phyloP scores from a whole-genome alignment of 2,329 filamentous ascomycete species.

The Penicillium sp. region DNA sequence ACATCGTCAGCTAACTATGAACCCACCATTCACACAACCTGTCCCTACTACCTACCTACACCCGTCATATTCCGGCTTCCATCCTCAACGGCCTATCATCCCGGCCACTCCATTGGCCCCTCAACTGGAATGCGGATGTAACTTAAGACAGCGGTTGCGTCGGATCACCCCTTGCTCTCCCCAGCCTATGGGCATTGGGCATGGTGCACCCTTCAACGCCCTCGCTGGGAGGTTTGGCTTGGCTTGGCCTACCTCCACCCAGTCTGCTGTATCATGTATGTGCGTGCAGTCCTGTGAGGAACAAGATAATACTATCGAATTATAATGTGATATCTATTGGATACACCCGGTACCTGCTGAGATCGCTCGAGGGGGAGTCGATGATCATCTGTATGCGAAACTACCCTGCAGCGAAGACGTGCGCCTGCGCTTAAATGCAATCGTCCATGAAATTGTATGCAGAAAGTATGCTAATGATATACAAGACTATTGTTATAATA shows the following conservation, averaged over 20 bases:
- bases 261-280: too few relatives aligned
- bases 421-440: not conserved
- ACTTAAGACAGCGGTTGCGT: slow-evolving; percentile 24
- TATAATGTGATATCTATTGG: not conserved
- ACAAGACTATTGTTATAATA: not conserved
- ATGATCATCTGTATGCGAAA: not conserved
- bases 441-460: not conserved
- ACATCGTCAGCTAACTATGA: too few relatives aligned
- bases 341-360: not conserved
- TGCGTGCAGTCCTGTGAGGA: not conserved
- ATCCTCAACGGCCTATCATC: not conserved
- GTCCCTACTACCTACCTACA: not conserved
- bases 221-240: slow-evolving; percentile 8
- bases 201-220: not conserved
- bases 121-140: slow-evolving; percentile 24
- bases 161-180: slow-evolving; percentile 21
- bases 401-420: not conserved
- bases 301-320: not conserved
- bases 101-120: not conserved
- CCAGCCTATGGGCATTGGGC: slow-evolving; percentile 11
- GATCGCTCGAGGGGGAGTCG: not conserved
- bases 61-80: not conserved
- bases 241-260: not conserved
- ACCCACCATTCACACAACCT: too few relatives aligned
- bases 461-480: not conserved